phyloP scores from a whole-genome alignment of 352 stramenopile genomes.

The Pythium catenulatum region DNA sequence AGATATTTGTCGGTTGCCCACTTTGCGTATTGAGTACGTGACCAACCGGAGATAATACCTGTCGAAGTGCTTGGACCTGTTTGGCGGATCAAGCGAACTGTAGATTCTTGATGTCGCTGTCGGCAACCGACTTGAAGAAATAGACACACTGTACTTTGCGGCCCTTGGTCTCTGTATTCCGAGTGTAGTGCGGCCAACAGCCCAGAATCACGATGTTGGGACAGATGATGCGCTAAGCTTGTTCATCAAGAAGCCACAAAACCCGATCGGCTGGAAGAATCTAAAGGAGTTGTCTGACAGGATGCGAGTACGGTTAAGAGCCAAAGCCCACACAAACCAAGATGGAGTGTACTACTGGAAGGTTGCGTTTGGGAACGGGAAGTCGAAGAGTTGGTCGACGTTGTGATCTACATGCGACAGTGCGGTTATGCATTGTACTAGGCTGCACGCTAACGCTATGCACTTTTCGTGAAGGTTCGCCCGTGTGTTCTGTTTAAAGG shows the following conservation, averaged over 20 bases:
- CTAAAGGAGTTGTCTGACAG: background rate
- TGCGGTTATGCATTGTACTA: background rate
- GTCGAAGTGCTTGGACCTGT: too few species aligned
- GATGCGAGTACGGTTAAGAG: background rate
- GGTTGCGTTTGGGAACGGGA: background rate
- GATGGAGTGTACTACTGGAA: slow-evolving; percentile 1
- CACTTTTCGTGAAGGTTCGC: background rate
- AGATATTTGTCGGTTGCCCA: too few species aligned
- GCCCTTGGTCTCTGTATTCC: too few species aligned
- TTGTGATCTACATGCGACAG: background rate
- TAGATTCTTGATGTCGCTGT: too few species aligned
- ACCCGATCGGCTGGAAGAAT: background rate
- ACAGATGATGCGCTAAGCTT: too few species aligned
- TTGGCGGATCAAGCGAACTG: too few species aligned
- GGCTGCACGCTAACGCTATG: background rate
- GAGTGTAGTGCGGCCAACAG: too few species aligned
- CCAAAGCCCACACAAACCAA: background rate
- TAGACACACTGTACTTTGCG: too few species aligned
- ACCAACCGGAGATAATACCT: too few species aligned
- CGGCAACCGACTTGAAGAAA: too few species aligned
- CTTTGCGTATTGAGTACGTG: too few species aligned
- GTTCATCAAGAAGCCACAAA: background rate
- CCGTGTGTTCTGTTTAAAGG: background rate
- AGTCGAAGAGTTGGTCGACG: background rate
- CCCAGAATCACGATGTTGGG: too few species aligned